These are phyloP conservation scores for Thelephora terrestris DNA, from an alignment of 1,284 basidiomycete genomes.

Conservation along the genomic window DNA sequence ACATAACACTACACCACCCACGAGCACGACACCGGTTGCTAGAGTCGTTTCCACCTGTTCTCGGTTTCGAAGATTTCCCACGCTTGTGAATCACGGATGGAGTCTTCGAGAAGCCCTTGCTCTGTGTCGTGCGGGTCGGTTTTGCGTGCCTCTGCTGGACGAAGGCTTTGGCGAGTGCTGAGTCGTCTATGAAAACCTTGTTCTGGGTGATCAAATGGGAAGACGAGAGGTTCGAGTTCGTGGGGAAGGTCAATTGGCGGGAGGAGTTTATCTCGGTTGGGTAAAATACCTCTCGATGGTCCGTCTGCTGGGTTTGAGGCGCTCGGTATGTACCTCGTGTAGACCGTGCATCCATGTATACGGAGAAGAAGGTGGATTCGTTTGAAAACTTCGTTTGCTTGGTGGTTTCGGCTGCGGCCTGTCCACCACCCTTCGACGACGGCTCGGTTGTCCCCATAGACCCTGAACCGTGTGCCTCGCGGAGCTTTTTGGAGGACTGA, in stretches of 20 bases:
- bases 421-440: slow-evolving; percentile 20
- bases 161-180: slow-evolving; percentile 4
- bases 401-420: too few species aligned
- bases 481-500: slow-evolving; percentile 9
- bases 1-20: too few species aligned
- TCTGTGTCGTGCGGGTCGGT: background rate
- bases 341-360: too few species aligned
- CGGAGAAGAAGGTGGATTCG: too few species aligned
- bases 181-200: too few species aligned
- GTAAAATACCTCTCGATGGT: background rate
- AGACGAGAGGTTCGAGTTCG: slow-evolving; percentile 2
- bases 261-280: background rate
- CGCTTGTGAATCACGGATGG: too few species aligned
- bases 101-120: too few species aligned
- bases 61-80: too few species aligned
- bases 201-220: slow-evolving; percentile 4
- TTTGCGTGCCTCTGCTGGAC: background rate
- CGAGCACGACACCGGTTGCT: too few species aligned
- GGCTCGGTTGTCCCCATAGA: slow-evolving; percentile 19
- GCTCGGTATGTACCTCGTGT: slow-evolving; percentile 9
- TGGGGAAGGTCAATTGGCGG: background rate
- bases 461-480: background rate
- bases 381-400: too few species aligned
- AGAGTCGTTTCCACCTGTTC: too few species aligned
- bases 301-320: slow-evolving; percentile 2